Evolutionary conservation across 352 stramenopile species (phyloP).

Genomic region (Pythium rishiriense): DNA sequence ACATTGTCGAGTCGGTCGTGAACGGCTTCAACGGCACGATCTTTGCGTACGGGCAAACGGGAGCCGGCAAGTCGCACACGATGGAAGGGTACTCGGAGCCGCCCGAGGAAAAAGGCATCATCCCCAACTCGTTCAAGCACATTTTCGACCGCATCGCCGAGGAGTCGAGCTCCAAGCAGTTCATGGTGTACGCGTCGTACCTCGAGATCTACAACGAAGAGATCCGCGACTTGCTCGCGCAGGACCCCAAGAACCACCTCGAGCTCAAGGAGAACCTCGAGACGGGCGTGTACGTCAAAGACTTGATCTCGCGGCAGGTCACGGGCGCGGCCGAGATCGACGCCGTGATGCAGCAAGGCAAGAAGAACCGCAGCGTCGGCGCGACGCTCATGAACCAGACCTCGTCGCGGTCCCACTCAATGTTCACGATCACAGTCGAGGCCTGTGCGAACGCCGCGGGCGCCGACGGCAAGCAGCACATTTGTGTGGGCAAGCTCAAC

Average conservation of each 20-base stretch:
- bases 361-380: conserved; percentile 93
- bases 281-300: conserved; percentile 95
- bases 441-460: conserved; percentile 51
- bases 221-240: conserved; percentile 87
- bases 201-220: conserved; percentile 97
- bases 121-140: conserved; percentile 95
- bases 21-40: conserved; percentile 97
- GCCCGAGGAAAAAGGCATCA: conserved; percentile 91
- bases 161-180: conserved; percentile 64
- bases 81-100: conserved; percentile 92
- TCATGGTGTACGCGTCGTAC: conserved; percentile 89
- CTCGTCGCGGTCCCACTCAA: conserved; percentile 93
- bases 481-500: conserved; percentile 96
- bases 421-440: conserved; percentile 96
- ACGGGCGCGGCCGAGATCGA: conserved; percentile 90
- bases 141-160: conserved; percentile 94
- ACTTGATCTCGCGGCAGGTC: conserved; percentile 85
- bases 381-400: conserved; percentile 96
- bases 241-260: conserved; percentile 86
- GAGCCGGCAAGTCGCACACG: conserved; percentile 86
- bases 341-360: conserved; percentile 89
- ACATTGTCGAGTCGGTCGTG: conserved; percentile 92
- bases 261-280: conserved; percentile 95
- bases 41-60: conserved; percentile 94
- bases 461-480: conserved; percentile 80